Evolutionary conservation across 306 rosid genomes (phyloP).

Genomic region (Quercus engelmannii): DNA sequence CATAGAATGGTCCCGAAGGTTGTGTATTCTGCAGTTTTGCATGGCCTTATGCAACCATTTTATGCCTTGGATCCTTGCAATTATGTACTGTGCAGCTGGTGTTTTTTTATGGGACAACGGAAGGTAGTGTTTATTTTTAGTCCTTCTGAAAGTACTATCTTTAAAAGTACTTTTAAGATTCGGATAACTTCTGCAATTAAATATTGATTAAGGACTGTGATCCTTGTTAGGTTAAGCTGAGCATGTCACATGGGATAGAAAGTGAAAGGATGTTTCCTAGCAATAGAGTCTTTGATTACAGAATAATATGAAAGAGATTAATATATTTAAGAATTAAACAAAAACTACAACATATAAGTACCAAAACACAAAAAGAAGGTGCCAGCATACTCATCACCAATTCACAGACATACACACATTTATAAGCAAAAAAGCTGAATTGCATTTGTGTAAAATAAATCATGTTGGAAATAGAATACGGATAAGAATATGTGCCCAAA

Average conservation of each 20-base stretch:
- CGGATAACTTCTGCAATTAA: not conserved
- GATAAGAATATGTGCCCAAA: too few species aligned
- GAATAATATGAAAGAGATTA: not conserved
- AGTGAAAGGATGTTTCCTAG: slow-evolving; percentile 13
- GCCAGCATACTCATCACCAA: too few species aligned
- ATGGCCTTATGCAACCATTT: slow-evolving; percentile 5
- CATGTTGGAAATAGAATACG: too few species aligned
- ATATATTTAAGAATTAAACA: not conserved
- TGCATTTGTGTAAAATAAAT: too few species aligned
- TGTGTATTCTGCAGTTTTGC: not conserved
- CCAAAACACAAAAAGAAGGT: too few species aligned
- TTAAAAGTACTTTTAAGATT: not conserved
- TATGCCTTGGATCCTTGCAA: not conserved
- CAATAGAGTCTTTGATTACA: not conserved
- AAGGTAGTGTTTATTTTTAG: slow-evolving; percentile 10
- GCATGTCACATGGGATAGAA: slow-evolving; percentile 21
- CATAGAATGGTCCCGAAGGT: slow-evolving; percentile 6
- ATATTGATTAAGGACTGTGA: not conserved
- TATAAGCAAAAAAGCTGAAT: too few species aligned
- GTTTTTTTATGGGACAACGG: not conserved
- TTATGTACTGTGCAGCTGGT: not conserved
- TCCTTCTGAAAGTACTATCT: not conserved
- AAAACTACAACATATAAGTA: not conserved
- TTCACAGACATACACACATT: too few species aligned
- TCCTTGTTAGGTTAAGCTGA: not conserved